Evolutionary conservation across 805 yeast species (phyloP), one percentile per base, ranked within the genome.

Genomic region (Saturnispora sanitii): DNA sequence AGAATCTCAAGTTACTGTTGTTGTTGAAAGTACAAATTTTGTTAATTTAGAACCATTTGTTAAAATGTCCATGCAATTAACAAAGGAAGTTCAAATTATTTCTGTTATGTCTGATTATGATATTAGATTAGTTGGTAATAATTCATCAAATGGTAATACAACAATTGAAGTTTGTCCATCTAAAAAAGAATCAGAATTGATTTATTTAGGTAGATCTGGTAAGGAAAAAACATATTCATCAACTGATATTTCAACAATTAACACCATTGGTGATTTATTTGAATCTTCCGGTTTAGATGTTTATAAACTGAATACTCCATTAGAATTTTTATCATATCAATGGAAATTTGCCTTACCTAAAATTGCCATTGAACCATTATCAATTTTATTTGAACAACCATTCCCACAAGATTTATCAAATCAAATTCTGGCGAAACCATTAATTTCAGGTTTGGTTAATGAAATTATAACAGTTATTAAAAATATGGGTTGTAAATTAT

Each of bases 331-430:
- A 58, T 73, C 79, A 11, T 79, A 79, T 51, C 92, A 86, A 59
- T 87, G 95, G 95, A 78, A 80, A 55, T 68, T 83, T 42, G 88
- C 94, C 1, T 68, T 86, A 41, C 85, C 94, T 7, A 71, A 75
- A 42, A 74, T 86, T 32, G 79, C 87, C 18, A 75, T 87, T 54
- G 83, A 81, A 57, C 86, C 95, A 4, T 64, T 87, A 33, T 66
- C 85, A 26, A 70, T 87, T 19, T 53, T 84, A 9, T 77, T 88
- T 52, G 95, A 86, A 59, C 71, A 74, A 43, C 75, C 81, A 4
- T 68, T 64, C 47, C 86, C 94, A 2, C 63, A 61, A 28, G 60
- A 70, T 38, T 66, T 88, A 39, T 64, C 70, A 26, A 63, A 68
- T 29, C 85, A 83, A 57, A 81, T 86, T 35, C 66, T 87, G 45